Evolutionary conservation across 768 basidiomycete species (phyloP), one percentile per base, ranked within the genome.

Genomic region (Xerocomellus amylosporus): DNA sequence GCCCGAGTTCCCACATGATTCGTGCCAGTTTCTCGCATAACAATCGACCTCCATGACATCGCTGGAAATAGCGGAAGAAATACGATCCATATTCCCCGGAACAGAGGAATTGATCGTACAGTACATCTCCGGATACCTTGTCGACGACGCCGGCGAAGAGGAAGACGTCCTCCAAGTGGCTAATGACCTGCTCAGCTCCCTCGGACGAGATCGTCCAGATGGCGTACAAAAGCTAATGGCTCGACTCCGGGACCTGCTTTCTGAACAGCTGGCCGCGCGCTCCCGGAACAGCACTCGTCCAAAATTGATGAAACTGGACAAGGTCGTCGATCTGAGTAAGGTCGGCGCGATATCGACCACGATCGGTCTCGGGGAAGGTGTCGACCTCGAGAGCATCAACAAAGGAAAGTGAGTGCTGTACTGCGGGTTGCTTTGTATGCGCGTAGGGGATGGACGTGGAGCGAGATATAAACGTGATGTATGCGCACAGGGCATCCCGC

Each of bases 331-430:
- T 62, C 86, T 94, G 81, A 90, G 88, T 75, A 90, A 89, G 72
- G 73, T 85, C 2, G 77, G 79, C 9, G 80, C 84, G 45, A 83
- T 93, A 69, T 91, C 89, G 28, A 87, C 73, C 53, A 93, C 91
- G 8, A 87, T 93, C 58, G 87, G 83, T 5, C 74, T 94, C 45
- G 77, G 82, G 0, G 89, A 92, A 58, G 90, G 90, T 14, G 90
- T 94, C 37, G 93, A 95, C 69, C 75, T 95, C 49, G 91, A 93
- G 71, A 90, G 89, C 37, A 91, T 93, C 50, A 93, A 93, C 74
- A 94, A 95, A 79, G 92, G 89, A 77, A 94, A 94, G 90, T 92
- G 67, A 71, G 76, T 69, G 71, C 75, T 13, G 20, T 28, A 6
- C 10, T 49, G 34, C 41, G 50, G 26, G 46, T 50, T 50, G 43